These are phyloP conservation scores for Paxillus involutus DNA, from an alignment of 768 basidiomycete genomes.

Conservation along the genomic window DNA sequence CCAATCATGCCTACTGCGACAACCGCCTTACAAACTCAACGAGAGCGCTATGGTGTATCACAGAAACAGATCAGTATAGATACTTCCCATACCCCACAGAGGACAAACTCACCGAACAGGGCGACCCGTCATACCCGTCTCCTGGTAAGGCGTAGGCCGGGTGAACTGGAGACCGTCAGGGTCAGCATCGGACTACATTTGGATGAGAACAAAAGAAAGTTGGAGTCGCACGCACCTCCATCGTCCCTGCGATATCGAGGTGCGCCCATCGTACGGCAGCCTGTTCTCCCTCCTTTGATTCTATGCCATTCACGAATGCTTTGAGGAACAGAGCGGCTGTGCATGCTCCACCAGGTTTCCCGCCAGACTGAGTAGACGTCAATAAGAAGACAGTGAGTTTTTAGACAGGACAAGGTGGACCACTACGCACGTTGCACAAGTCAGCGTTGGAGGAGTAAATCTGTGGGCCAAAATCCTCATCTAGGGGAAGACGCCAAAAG, in stretches of 20 bases:
- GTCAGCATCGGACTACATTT: neutral
- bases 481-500: conserved; percentile 90
- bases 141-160: conserved; percentile 58
- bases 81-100: neutral
- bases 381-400: conserved; percentile 3
- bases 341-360: conserved; percentile 66
- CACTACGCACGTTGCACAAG: conserved; percentile 53
- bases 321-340: conserved; percentile 90
- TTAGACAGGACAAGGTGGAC: neutral
- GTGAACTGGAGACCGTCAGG: conserved; percentile 38
- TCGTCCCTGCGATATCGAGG: conserved; percentile 77
- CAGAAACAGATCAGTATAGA: neutral
- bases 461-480: conserved; percentile 76
- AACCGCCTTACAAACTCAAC: conserved; percentile 33
- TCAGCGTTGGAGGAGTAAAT: conserved; percentile 80
- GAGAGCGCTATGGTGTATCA: conserved; percentile 23
- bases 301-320: conserved; percentile 75
- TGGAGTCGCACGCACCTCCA: conserved; percentile 53
- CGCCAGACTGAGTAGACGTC: conserved; percentile 53
- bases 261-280: conserved; percentile 79
- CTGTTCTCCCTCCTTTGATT: conserved; percentile 54
- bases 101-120: conserved; percentile 61
- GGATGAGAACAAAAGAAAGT: neutral
- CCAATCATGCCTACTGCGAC: conserved; percentile 15
- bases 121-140: conserved; percentile 78